Evolutionary conservation across 2,329 filamentous ascomycete genomes (phyloP), one percentile per base, ranked within the genome.

Genomic region (Teratosphaeria viscida): DNA sequence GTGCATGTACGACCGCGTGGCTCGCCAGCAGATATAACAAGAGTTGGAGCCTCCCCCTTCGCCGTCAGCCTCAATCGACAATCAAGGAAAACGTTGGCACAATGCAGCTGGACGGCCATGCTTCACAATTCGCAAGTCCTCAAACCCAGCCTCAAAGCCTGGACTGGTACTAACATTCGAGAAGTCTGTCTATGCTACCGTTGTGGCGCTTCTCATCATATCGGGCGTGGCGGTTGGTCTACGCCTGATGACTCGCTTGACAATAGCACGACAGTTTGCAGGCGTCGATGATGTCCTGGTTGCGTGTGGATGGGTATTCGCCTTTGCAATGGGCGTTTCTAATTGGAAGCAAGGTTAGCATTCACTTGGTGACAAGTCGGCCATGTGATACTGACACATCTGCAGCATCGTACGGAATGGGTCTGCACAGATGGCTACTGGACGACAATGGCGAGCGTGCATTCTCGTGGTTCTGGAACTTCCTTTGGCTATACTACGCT

Each of bases 401-500:
- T 23, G 23, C 53, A 49, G 43, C 43, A 49, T 49, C 43, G 43
- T 49, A 49, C 43, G 43, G 43, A 10, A 49, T 49, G 43, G 43
- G 43, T 23, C 19, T 49, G n/a, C 43, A 49, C 43, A 26, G 43
- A 49, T 49, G n/a, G 43, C 43, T 49, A 10, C 19, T 49, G 19
- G 43, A 49, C 43, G 43, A 49, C 16, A 23, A 49, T n/a, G 43
- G 43, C 43, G 43, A 49, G n/a, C 43, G 26, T 10, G 43, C 43
- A 23, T 49, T 49, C 11, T 49, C 43, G 5, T 60, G 59, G 60
- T 60, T 64, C 11, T 65, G 60, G 60, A 54, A 58, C 5, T 64
- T 60, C 47, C 79, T 63, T 74, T 77, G 52, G 72, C 72, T 74
- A 19, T 75, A 74, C 63, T 74, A 75, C 59, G 62, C 71, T 19